Evolutionary conservation across 2,329 filamentous ascomycete species (phyloP).

Genomic region (Fonsecaea multimorphosa): DNA sequence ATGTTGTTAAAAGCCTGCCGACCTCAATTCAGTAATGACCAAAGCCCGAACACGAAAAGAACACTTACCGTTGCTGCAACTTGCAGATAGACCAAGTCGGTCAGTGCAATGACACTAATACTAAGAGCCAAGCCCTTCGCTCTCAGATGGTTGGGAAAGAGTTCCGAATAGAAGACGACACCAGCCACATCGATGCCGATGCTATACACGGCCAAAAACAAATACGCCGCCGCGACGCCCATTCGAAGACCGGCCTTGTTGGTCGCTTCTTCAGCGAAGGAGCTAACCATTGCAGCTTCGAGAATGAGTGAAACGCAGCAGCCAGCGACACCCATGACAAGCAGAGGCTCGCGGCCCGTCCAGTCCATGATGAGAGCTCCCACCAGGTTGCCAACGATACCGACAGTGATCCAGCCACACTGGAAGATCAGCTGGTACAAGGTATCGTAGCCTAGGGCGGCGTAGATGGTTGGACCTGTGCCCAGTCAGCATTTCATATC

Average conservation of each 20-base stretch:
- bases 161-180: slow-evolving; percentile 32
- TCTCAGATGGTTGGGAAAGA: slow-evolving; percentile 32
- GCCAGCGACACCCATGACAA: slow-evolving; percentile 38
- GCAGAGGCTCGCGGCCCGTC: slow-evolving; percentile 40
- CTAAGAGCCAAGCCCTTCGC: slow-evolving; percentile 28
- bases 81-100: slow-evolving; percentile 28
- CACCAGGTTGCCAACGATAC: slow-evolving; percentile 30
- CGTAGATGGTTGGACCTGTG: slow-evolving; percentile 31
- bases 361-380: slow-evolving; percentile 34
- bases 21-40: not conserved
- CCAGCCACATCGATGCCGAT: slow-evolving; percentile 40
- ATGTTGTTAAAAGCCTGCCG: slow-evolving; percentile 43
- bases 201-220: slow-evolving; percentile 50
- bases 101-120: slow-evolving; percentile 26
- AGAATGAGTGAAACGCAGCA: slow-evolving; percentile 31
- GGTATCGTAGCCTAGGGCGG: slow-evolving; percentile 32
- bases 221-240: slow-evolving; percentile 50
- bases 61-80: slow-evolving; percentile 20
- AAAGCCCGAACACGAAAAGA: not conserved
- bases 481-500: not conserved
- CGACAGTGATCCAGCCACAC: slow-evolving; percentile 32
- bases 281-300: slow-evolving; percentile 42
- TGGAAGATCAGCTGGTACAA: slow-evolving; percentile 31
- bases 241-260: slow-evolving; percentile 42
- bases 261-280: slow-evolving; percentile 42